These are phyloP conservation scores for Nannizziopsis arthrosporioides DNA, from an alignment of 2,329 filamentous ascomycete genomes.

Conservation along the genomic window DNA sequence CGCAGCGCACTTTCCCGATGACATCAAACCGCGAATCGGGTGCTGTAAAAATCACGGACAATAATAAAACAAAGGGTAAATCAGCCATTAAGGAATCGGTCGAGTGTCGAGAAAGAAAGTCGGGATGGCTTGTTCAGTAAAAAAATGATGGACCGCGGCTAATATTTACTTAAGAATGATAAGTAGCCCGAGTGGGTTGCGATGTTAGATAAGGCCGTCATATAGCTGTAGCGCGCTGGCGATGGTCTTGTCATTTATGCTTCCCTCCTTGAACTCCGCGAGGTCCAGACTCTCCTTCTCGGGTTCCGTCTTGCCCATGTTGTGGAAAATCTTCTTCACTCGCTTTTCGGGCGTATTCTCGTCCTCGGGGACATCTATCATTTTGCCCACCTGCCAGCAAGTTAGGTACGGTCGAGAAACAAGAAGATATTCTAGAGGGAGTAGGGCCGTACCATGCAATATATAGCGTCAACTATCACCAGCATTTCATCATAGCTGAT, in stretches of 20 bases:
- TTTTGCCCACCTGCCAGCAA: slow-evolving; percentile 68
- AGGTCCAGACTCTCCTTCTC: slow-evolving; percentile 95
- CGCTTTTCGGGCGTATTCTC: slow-evolving; percentile 98
- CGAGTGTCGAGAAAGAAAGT: neutral
- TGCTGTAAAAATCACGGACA: too few species aligned
- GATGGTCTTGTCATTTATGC: slow-evolving; percentile 97
- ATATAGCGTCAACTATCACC: slow-evolving; percentile 96
- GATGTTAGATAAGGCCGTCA: slow-evolving; percentile 69
- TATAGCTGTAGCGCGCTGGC: slow-evolving; percentile 94
- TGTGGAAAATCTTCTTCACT: slow-evolving; percentile 93
- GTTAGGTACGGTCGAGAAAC: neutral
- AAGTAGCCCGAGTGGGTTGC: neutral
- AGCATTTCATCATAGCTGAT: slow-evolving; percentile 99
- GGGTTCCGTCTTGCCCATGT: slow-evolving; percentile 90
- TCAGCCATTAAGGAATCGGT: too few species aligned
- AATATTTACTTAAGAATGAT: neutral
- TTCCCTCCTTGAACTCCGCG: slow-evolving; percentile 97
- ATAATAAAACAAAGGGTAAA: too few species aligned
- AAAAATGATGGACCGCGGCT: neutral
- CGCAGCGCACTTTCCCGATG: too few species aligned
- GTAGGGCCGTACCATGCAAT: slow-evolving; percentile 72
- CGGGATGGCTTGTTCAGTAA: neutral
- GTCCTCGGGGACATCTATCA: slow-evolving; percentile 97
- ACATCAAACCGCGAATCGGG: too few species aligned
- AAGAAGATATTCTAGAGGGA: slow-evolving; percentile 7